Percentiles rank a stretch among this genome's conserved stretches.
Conservation (phyloP, 2,329 filamentous ascomycete species). For the Exophiala oligosperma region DNA sequence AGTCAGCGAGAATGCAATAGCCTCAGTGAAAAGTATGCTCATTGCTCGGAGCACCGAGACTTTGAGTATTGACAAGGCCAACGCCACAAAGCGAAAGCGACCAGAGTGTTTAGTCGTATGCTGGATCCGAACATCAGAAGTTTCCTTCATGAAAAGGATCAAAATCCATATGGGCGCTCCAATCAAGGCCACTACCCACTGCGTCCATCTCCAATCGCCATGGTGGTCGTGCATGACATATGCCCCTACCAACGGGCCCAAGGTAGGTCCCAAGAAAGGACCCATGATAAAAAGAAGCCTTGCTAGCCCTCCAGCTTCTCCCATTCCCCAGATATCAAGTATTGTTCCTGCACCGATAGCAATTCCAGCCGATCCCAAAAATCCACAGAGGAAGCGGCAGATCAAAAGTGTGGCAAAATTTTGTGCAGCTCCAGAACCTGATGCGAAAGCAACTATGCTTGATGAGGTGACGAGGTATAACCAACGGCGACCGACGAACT, state of each 20-base stretch:
- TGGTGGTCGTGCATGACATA: constrained; percentile 58
- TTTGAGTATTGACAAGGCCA: constrained; percentile 33
- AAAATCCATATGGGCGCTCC: constrained; percentile 61
- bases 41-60: constrained; percentile 54
- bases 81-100: constrained; percentile 51
- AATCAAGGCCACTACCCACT: constrained; percentile 65
- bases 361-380: constrained; percentile 68
- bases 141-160: constrained; percentile 60
- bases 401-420: constrained; percentile 70
- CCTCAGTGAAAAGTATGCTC: constrained; percentile 65
- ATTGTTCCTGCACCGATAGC: constrained; percentile 70
- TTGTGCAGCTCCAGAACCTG: constrained; percentile 48
- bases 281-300: constrained; percentile 55
- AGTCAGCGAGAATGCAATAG: constrained; percentile 66
- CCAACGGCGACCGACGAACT: constrained; percentile 35
- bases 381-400: constrained; percentile 72
- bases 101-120: constrained; percentile 60
- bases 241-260: constrained; percentile 68
- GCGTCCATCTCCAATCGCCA: constrained; percentile 71
- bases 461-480: constrained; percentile 36
- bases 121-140: constrained; percentile 68
- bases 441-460: constrained; percentile 35
- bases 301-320: constrained; percentile 58
- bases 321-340: constrained; percentile 56
- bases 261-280: constrained; percentile 65